Evolutionary conservation across 352 stramenopile genomes (phyloP), one percentile per base, ranked within the genome.

Genomic region (Phytophthora pisi): DNA sequence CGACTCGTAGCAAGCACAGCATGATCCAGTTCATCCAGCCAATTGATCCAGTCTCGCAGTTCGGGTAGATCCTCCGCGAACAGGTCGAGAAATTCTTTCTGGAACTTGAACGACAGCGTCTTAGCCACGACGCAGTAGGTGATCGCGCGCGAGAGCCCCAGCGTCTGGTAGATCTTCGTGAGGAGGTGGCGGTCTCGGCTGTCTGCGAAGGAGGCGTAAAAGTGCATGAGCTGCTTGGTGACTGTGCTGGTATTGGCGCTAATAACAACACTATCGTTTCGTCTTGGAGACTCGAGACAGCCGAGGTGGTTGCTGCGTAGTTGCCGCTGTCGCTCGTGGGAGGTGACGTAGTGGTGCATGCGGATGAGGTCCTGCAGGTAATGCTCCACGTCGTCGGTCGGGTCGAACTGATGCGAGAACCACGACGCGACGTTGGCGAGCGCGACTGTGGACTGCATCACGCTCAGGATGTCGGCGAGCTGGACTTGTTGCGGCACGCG

Each of bases 321-420:
- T 66, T 50, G 59, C 50, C 68, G 15, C 31, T 69, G 20, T 69
- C 77, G 57, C 30, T 78, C 60, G 40, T 80, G 72, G 9, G 84
- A 74, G 36, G 64, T 60, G 36, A 82, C 72, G 49, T 87, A 84
- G 58, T 89, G 70, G 16, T 79, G 76, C 65, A 86, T 72, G 43
- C 83, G 84, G 52, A 89, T 75, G 26, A 91, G 26, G 46, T 91
- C 83, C 24, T 83, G 72, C 11, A 82, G 56, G 52, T 86, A 89
- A 10, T 81, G 69, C 55, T 88, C 81, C 43, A 89, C 74, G n/a
- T 91, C 79, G 50, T 83, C 73, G 4, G 70, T 77, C 6, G 87
- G 79, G 51, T 89, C 81, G 24, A 89, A 74, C 40, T 81, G 79
- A 30, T 77, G 77, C 51, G 87, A 81, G 42, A 89, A 91, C 62